Conservation (phyloP, 768 basidiomycete species). For the Podaxis carcinomalis region DNA sequence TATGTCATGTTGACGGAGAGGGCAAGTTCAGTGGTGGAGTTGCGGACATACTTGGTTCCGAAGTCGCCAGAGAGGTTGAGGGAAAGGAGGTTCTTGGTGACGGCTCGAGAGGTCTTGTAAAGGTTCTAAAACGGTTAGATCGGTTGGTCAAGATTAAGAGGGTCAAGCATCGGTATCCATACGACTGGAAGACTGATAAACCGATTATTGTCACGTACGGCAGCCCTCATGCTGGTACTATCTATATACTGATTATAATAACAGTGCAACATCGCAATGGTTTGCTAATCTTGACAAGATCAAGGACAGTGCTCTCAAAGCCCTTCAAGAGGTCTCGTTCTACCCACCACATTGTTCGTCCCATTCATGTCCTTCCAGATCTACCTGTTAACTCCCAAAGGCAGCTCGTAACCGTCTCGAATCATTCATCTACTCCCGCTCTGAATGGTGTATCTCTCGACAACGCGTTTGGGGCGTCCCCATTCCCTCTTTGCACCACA, state of each 20-base stretch:
- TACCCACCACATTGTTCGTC: conserved; percentile 67
- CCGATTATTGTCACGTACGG: conserved; percentile 87
- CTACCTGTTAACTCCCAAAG: background rate
- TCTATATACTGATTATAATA: background rate
- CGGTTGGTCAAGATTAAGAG: conserved; percentile 63
- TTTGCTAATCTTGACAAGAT: conserved; percentile 89
- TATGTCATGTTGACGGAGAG: conserved; percentile 79
- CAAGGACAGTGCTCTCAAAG: conserved; percentile 68
- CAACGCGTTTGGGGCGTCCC: conserved; percentile 98
- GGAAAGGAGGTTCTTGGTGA: conserved; percentile 72
- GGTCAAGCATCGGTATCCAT: conserved; percentile 87
- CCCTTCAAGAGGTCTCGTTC: conserved; percentile 69
- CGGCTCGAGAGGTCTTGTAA: conserved; percentile 65
- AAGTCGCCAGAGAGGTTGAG: conserved; percentile 39
- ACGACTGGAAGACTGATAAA: conserved; percentile 94
- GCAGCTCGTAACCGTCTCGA: conserved; percentile 86
- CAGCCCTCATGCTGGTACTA: background rate
- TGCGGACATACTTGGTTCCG: conserved; percentile 50
- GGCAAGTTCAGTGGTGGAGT: conserved; percentile 69
- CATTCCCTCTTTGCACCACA: conserved; percentile 81
- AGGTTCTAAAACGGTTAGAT: conserved; percentile 50
- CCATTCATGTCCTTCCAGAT: background rate
- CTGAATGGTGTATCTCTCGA: conserved; percentile 98
- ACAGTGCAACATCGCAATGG: conserved; percentile 93
- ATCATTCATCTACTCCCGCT: conserved; percentile 79